Percentiles rank a stretch among this genome's conserved stretches.
Evolutionary conservation across 805 yeast genomes (phyloP).

Genomic region (Kodamaea nitidulidarum): DNA sequence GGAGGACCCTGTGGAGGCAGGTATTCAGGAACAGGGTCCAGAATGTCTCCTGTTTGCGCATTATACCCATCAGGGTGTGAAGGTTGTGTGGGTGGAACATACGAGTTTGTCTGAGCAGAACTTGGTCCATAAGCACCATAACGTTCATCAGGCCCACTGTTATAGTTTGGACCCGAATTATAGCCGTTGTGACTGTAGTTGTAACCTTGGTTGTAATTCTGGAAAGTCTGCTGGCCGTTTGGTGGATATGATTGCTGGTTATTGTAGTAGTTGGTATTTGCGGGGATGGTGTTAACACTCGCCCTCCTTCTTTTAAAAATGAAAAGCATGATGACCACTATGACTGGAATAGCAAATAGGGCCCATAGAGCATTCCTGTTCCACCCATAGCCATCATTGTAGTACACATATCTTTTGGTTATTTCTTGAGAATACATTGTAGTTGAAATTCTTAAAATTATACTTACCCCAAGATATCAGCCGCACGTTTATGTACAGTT

Average conservation of each 20-base stretch:
- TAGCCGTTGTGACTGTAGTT: no score
- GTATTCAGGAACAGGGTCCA: constrained; percentile 9
- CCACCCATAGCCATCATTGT: constrained; percentile 11
- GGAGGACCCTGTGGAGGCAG: constrained; percentile 18
- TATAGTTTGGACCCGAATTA: no score
- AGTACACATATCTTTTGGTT: constrained; percentile 12
- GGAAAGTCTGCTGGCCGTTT: constrained; percentile 2
- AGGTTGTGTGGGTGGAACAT: constrained; percentile 4
- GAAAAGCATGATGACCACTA: constrained; percentile 9
- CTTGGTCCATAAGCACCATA: no score
- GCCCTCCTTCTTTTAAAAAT: constrained; percentile 11
- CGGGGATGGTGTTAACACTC: background rate
- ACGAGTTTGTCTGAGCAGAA: constrained; percentile 4
- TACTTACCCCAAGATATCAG: no score
- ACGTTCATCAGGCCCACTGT: no score
- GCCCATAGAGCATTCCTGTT: constrained; percentile 15
- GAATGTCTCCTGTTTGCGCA: constrained; percentile 1
- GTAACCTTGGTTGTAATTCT: constrained; percentile 11
- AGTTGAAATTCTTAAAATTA: background rate
- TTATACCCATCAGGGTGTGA: background rate
- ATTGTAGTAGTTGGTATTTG: constrained; percentile 2
- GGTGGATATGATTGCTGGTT: constrained; percentile 1
- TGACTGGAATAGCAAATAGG: constrained; percentile 11
- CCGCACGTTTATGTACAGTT: no score
- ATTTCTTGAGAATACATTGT: constrained; percentile 2